phyloP scores from a whole-genome alignment of 192 early-diverging fungal genomes.

The Pilobolus umbonatus region DNA sequence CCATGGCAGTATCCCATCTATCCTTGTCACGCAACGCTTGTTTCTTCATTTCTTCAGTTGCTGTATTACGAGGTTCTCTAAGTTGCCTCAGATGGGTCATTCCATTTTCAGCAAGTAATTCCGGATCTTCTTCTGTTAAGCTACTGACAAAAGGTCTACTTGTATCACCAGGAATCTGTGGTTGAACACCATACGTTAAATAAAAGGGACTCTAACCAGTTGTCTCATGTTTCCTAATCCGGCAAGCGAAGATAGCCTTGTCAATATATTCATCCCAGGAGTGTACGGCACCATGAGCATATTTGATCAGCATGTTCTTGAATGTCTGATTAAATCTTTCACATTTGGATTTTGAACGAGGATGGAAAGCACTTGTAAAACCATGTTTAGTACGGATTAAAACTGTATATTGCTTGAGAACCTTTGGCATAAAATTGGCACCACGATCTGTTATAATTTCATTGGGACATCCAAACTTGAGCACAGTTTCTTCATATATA shows the following conservation, averaged over 20 bases:
- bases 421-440: conserved; percentile 17
- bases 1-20: conserved; percentile 1
- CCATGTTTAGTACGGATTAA: conserved; percentile 7
- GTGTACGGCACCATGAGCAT: neutral
- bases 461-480: conserved; percentile 6
- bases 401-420: neutral
- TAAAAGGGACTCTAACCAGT: conserved; percentile 22
- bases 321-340: conserved; percentile 16
- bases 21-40: conserved; percentile 1
- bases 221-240: conserved; percentile 15
- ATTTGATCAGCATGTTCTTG: conserved; percentile 6
- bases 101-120: neutral
- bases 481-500: conserved; percentile 27
- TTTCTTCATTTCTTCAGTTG: neutral
- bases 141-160: conserved; percentile 1
- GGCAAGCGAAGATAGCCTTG: conserved; percentile 20
- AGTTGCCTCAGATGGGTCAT: neutral
- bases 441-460: conserved; percentile 20
- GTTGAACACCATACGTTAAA: conserved; percentile 19
- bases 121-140: neutral
- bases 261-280: conserved; percentile 23
- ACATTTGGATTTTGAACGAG: conserved; percentile 23
- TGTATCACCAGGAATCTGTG: conserved; percentile 11
- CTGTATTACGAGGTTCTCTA: neutral
- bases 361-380: conserved; percentile 19